Conservation (phyloP, 2,329 filamentous ascomycete genomes). For the Hymenoscyphus fructigenus region DNA sequence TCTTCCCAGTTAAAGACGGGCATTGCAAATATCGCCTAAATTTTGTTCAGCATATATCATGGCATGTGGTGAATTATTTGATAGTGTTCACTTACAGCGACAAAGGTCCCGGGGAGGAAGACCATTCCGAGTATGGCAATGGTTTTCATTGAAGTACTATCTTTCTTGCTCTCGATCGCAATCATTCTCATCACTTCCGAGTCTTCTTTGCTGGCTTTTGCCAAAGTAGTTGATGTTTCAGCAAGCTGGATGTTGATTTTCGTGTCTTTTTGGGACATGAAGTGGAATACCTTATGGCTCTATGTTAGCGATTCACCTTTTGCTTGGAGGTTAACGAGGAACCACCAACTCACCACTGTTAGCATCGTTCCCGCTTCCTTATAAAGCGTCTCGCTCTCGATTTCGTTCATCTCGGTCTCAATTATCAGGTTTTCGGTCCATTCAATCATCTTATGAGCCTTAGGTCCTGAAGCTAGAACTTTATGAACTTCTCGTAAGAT, state of each 20-base stretch:
- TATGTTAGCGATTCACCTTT: no score
- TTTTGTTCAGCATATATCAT: not conserved
- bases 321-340: no score
- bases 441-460: no score
- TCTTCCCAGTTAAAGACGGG: constrained; percentile 9
- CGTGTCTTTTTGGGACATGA: constrained; percentile 23
- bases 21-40: constrained; percentile 4
- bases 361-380: no score
- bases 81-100: constrained; percentile 13
- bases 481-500: not conserved
- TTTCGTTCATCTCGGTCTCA: no score
- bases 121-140: constrained; percentile 9
- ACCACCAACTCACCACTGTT: no score
- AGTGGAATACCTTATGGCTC: constrained; percentile 20
- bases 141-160: constrained; percentile 34
- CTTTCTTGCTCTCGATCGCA: constrained; percentile 14
- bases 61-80: not conserved
- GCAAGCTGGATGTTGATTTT: constrained; percentile 20
- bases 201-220: constrained; percentile 19
- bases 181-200: constrained; percentile 35
- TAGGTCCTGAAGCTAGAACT: no score
- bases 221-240: constrained; percentile 11
- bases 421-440: no score
- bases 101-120: constrained; percentile 19
- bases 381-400: no score